These are phyloP conservation scores for Poterioochromonas sp. DNA, from an alignment of 352 stramenopile genomes.

Conservation along the genomic window DNA sequence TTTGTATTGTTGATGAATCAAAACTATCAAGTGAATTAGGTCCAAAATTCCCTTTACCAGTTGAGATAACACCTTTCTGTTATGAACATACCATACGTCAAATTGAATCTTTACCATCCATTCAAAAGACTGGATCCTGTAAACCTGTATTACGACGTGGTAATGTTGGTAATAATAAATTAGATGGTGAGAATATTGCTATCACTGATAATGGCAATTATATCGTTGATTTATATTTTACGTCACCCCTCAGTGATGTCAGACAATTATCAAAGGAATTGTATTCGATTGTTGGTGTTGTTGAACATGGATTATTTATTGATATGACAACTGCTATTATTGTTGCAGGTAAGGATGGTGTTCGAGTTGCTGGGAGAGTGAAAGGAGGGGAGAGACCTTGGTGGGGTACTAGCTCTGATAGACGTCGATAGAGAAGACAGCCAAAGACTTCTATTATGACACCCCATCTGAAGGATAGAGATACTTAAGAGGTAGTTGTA, in stretches of 20 bases:
- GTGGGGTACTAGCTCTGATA: neutral
- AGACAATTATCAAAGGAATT: slow-evolving; percentile 55
- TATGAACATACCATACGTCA: slow-evolving; percentile 81
- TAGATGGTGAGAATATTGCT: slow-evolving; percentile 79
- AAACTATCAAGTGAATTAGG: slow-evolving; percentile 76
- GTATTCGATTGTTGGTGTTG: slow-evolving; percentile 64
- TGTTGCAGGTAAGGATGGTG: slow-evolving; percentile 64
- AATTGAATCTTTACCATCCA: slow-evolving; percentile 53
- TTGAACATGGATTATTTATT: slow-evolving; percentile 73
- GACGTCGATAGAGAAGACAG: no score
- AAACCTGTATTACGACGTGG: slow-evolving; percentile 58
- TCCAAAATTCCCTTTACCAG: slow-evolving; percentile 62
- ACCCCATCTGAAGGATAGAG: neutral
- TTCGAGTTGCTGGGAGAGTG: slow-evolving; percentile 43
- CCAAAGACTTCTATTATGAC: neutral
- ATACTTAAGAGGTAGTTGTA: no score
- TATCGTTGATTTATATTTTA: slow-evolving; percentile 72
- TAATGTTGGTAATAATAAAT: slow-evolving; percentile 54
- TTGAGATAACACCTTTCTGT: slow-evolving; percentile 94
- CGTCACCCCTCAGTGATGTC: slow-evolving; percentile 57
- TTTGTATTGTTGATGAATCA: slow-evolving; percentile 88
- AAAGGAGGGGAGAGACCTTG: slow-evolving; percentile 11
- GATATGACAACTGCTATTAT: slow-evolving; percentile 70
- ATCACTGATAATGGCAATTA: slow-evolving; percentile 92
- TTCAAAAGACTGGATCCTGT: slow-evolving; percentile 52